phyloP scores from a whole-genome alignment of 202 grass and related monocot species.

The Cymbopogon flexuosus region DNA sequence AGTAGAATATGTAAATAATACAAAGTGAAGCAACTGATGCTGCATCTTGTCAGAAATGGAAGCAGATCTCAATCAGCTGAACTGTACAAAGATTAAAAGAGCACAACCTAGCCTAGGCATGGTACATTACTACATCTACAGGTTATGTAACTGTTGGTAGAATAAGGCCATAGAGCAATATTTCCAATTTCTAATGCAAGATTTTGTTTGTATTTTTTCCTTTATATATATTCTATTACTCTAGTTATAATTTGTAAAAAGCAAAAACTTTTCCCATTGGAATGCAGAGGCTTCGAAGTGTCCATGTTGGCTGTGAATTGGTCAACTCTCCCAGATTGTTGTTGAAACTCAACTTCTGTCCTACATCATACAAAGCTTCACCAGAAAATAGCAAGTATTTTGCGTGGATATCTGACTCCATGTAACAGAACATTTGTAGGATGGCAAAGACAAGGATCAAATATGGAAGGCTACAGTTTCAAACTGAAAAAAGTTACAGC shows the following conservation, averaged over 20 bases:
- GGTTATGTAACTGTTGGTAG: conserved; percentile 28
- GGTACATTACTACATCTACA: conserved; percentile 46
- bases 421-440: neutral
- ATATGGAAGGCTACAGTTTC: neutral
- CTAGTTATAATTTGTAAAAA: conserved; percentile 16
- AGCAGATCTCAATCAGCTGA: conserved; percentile 30
- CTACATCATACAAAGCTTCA: neutral
- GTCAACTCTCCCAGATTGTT: neutral
- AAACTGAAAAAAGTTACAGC: neutral
- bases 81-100: conserved; percentile 31
- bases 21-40: conserved; percentile 15
- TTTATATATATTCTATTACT: neutral
- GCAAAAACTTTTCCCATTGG: neutral
- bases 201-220: neutral
- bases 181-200: neutral
- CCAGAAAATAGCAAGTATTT: neutral
- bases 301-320: neutral
- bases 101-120: conserved; percentile 29
- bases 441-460: conserved; percentile 7
- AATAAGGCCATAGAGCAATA: conserved; percentile 27
- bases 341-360: conserved; percentile 11
- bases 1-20: conserved; percentile 34
- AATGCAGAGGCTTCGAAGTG: conserved; percentile 7
- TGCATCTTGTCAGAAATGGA: conserved; percentile 21
- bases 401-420: neutral